Evolutionary conservation across 768 basidiomycete genomes (phyloP).

Genomic region (Suillus hirtellus): DNA sequence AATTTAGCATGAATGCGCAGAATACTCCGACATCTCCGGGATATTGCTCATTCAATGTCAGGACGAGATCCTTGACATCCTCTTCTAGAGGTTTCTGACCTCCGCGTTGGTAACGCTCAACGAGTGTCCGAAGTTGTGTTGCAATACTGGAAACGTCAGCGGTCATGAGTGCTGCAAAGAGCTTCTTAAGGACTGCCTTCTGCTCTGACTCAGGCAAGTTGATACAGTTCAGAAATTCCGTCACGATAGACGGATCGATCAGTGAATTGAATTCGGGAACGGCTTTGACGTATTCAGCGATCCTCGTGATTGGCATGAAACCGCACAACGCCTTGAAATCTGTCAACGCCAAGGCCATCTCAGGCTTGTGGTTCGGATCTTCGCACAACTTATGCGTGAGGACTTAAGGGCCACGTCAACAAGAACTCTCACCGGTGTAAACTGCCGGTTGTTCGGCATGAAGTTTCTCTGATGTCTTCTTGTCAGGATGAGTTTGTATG

Average conservation of each 20-base stretch:
- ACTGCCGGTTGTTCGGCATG: conserved; percentile 72
- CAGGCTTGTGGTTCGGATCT: conserved; percentile 98
- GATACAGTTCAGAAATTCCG: conserved; percentile 47
- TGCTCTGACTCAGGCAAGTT: conserved; percentile 40
- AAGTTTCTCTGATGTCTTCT: conserved; percentile 70
- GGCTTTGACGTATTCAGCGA: conserved; percentile 62
- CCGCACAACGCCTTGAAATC: conserved; percentile 90
- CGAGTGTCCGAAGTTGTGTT: conserved; percentile 54
- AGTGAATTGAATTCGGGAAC: conserved; percentile 80
- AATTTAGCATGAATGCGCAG: conserved; percentile 88
- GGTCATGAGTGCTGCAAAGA: conserved; percentile 87
- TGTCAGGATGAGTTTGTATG: conserved; percentile 92
- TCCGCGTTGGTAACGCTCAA: conserved; percentile 59
- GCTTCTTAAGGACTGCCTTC: conserved; percentile 64
- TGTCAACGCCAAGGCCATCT: conserved; percentile 97
- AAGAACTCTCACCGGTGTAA: conserved; percentile 75
- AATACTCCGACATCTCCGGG: conserved; percentile 93
- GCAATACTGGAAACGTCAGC: conserved; percentile 57
- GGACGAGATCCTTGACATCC: conserved; percentile 61
- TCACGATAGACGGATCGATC: conserved; percentile 56
- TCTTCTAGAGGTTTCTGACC: conserved; percentile 42
- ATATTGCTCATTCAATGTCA: conserved; percentile 69
- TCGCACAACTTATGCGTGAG: conserved; percentile 15
- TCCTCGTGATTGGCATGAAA: conserved; percentile 78
- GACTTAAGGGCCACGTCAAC: background rate